Evolutionary conservation across 371 early-diverging fungal genomes (phyloP), one percentile per base, ranked within the genome.

Genomic region (Ecytonucleospora hepatopenaei): DNA sequence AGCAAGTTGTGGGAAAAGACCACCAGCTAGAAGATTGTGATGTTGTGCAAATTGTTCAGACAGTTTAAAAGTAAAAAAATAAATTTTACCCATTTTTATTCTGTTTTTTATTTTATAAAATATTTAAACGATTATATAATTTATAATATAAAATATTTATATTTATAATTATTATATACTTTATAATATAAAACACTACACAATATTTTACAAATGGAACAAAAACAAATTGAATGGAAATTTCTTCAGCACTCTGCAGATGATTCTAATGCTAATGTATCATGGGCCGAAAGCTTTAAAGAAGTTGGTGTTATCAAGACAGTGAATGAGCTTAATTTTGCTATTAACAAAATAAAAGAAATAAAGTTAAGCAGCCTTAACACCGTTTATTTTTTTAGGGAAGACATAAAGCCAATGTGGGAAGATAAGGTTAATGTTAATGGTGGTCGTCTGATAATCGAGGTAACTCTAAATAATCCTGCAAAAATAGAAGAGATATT

Each of bases 391-490:
- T 78, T 96, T 62, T 96, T 97, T 86, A 89, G 90, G 80, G 83
- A 87, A 65, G 93, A 91, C 31, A 84, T 97, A 66, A 85, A 86
- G 79, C 98, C 98, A n/a, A 88, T 87, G 86, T 96, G 98, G 97
- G 98, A 97, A 82, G 97, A 97, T 76, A 78, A 85, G n/a, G 85
- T 83, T 48, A 97, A 97, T 82, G 83, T 82, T 46, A 80, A 88
- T 46, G 98, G 98, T 72, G 97, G 97, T 32, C 90, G 91, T 77
- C 91, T 94, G 87, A 86, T 88, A 55, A 79, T 89, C 57, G 86
- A 87, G 67, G 77, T 93, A 55, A 66, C 73, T 34, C 15, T 17
- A n/a, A n/a, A 31, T 0, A 59, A 28, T 12, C 5, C 5, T 5
- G 40, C 40, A 2, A 40, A 55, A 21, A 23, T 1, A 24, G 53